phyloP scores from a whole-genome alignment of 108 stramenopile species.

The Thalassiosira profunda region DNA sequence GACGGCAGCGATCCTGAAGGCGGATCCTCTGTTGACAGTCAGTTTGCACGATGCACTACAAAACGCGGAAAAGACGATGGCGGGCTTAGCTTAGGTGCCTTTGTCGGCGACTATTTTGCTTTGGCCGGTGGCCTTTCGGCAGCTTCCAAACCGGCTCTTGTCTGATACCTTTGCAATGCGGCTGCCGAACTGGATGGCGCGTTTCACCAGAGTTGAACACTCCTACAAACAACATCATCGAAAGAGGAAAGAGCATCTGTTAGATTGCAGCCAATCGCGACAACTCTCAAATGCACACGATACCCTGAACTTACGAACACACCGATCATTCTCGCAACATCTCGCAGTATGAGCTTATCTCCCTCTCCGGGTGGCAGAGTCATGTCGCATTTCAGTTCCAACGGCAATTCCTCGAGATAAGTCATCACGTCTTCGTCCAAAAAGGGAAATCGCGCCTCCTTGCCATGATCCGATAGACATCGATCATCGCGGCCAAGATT shows the following conservation, averaged over 20 bases:
- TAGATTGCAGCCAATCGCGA: no score
- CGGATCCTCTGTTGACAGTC: constrained; percentile 34
- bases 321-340: constrained; percentile 67
- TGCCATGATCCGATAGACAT: constrained; percentile 85
- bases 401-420: constrained; percentile 54
- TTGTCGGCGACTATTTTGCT: no score
- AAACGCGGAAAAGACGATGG: constrained; percentile 27
- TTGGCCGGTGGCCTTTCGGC: constrained; percentile 78
- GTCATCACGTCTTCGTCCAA: constrained; percentile 91
- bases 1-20: constrained; percentile 32
- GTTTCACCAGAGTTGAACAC: constrained; percentile 75
- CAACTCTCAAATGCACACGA: no score
- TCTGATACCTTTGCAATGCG: constrained; percentile 90
- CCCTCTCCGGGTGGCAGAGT: constrained; percentile 74
- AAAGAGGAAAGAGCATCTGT: no score
- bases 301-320: constrained; percentile 12
- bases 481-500: constrained; percentile 98
- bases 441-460: constrained; percentile 95
- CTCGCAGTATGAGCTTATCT: constrained; percentile 88
- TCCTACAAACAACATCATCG: constrained; percentile 10
- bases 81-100: no score
- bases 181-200: constrained; percentile 97
- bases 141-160: constrained; percentile 84
- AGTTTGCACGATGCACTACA: constrained; percentile 44
- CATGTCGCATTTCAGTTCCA: constrained; percentile 69